Conservation (phyloP, 2,329 filamentous ascomycete genomes). For the Apiospora phragmitis region DNA sequence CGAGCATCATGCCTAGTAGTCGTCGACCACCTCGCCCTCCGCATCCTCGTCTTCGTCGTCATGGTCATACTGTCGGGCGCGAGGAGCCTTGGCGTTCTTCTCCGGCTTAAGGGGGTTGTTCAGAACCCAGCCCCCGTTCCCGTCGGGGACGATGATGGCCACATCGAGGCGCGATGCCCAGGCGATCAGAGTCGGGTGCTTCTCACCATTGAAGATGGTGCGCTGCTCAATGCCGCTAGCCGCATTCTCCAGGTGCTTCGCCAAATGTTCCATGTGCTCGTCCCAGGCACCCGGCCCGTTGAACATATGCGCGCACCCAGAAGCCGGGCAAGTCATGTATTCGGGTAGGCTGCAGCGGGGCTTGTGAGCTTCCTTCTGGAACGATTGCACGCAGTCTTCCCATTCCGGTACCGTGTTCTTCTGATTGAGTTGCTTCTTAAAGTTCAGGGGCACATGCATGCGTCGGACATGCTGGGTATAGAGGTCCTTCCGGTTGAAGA, state of each 20-base stretch:
- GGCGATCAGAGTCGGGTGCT: constrained; percentile 28
- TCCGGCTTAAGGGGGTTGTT: constrained; percentile 29
- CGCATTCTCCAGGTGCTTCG: constrained; percentile 69
- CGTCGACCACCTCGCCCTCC: constrained; percentile 30
- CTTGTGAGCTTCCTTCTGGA: constrained; percentile 60
- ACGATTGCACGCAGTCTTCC: constrained; percentile 55
- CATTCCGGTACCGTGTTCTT: constrained; percentile 34
- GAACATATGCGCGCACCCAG: constrained; percentile 62
- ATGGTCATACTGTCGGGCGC: constrained; percentile 16
- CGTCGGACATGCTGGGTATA: constrained; percentile 86
- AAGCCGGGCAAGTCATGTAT: constrained; percentile 60
- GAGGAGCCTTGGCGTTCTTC: not conserved
- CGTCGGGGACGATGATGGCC: constrained; percentile 25
- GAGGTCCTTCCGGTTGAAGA: constrained; percentile 89
- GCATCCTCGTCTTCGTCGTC: constrained; percentile 27
- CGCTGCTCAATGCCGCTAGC: constrained; percentile 32
- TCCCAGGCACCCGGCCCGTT: constrained; percentile 70
- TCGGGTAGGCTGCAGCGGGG: constrained; percentile 63
- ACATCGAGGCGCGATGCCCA: constrained; percentile 31
- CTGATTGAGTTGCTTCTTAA: constrained; percentile 40
- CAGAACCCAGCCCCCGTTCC: constrained; percentile 26
- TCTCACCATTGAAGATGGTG: constrained; percentile 27
- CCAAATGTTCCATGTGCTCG: constrained; percentile 83
- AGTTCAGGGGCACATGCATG: constrained; percentile 67
- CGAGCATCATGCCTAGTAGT: not conserved